Evolutionary conservation across 129 eudicot genomes (phyloP), one percentile per base, ranked within the genome.

Genomic region (Helichrysum umbraculigerum): DNA sequence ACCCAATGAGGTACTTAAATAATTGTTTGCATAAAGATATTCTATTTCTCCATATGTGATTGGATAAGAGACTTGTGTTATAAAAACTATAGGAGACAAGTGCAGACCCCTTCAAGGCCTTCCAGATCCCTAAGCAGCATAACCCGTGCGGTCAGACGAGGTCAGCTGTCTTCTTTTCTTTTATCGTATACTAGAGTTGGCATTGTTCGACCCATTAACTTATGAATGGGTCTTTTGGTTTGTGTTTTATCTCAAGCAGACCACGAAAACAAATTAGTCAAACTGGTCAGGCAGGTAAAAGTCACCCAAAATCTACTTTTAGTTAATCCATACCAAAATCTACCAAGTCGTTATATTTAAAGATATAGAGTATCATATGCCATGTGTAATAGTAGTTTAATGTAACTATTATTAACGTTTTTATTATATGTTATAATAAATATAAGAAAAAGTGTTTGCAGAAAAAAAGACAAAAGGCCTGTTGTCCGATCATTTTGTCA

Each of bases 111-210:
- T 63, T 77, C 97, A 66, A 89, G 97, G 87, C 92, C 96, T 78
- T 60, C 98, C 71, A 86, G 98, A 85, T 85, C 98, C 76, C 78
- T 94, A 60, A 82, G 93, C 85, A 93, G 91, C 80, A 85, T 94
- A 74, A 88, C 96, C 15, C 97, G 99, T 35, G 99, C 84, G 59
- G 97, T 94, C 63, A 87, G 97, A 85, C 87, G 98, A 88, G 98
- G 98, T 90, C 28, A 73, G 67, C 73, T 29, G 21, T 68, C 78
- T 67, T 50, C 15, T 61, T 44, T 12, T 62, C 29, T 50, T 30
- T 64, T 4, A 32, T 30, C 42, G 14, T 44, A 42, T 41, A 59
- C 16, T 70, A 34, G 29, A 37, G n/a, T 57, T 75, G 33, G 19
- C 52, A 65, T 12, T 33, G n/a, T 32, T 62, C 32, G 16, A 32